Evolutionary conservation across 495 filamentous ascomycete genomes (phyloP).

Genomic region (Penicillium maclennaniae): DNA sequence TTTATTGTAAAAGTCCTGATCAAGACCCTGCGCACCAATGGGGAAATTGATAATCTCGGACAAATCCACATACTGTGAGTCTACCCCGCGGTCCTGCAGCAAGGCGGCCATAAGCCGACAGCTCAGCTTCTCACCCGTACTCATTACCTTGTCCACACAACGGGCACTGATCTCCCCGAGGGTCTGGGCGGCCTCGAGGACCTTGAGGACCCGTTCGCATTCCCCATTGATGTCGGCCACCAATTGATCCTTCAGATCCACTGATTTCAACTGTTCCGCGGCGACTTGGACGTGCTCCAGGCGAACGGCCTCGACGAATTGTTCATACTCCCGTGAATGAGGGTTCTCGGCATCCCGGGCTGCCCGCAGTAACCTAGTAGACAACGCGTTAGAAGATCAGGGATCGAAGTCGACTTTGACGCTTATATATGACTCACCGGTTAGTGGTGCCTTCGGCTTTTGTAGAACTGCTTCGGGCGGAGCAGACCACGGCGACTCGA

Average conservation of each 20-base stretch:
- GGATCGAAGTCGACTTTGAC: not conserved
- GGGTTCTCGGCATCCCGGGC: slow-evolving; percentile 65
- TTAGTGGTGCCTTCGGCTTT: slow-evolving; percentile 93
- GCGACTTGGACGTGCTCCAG: slow-evolving; percentile 69
- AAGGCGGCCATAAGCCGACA: slow-evolving; percentile 82
- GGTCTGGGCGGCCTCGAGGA: slow-evolving; percentile 57
- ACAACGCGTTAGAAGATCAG: slow-evolving; percentile 2
- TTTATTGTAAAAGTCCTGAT: slow-evolving; percentile 74
- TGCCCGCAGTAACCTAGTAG: slow-evolving; percentile 58
- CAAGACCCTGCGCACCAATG: slow-evolving; percentile 55
- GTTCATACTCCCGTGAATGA: slow-evolving; percentile 58
- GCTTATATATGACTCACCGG: slow-evolving; percentile 59
- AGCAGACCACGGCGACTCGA: slow-evolving; percentile 85
- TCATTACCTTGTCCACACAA: slow-evolving; percentile 85
- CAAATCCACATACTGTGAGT: slow-evolving; percentile 83
- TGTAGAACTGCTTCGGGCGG: slow-evolving; percentile 82
- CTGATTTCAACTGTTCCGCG: slow-evolving; percentile 55
- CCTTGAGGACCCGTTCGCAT: slow-evolving; percentile 58
- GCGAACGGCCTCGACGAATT: slow-evolving; percentile 69
- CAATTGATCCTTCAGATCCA: slow-evolving; percentile 54
- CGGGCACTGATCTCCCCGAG: slow-evolving; percentile 71
- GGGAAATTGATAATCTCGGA: slow-evolving; percentile 67
- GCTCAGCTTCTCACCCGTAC: slow-evolving; percentile 89
- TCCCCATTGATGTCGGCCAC: slow-evolving; percentile 64
- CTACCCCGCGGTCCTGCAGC: slow-evolving; percentile 69